phyloP scores from a whole-genome alignment of 2,329 filamentous ascomycete genomes.

The Xylaria polymorpha region DNA sequence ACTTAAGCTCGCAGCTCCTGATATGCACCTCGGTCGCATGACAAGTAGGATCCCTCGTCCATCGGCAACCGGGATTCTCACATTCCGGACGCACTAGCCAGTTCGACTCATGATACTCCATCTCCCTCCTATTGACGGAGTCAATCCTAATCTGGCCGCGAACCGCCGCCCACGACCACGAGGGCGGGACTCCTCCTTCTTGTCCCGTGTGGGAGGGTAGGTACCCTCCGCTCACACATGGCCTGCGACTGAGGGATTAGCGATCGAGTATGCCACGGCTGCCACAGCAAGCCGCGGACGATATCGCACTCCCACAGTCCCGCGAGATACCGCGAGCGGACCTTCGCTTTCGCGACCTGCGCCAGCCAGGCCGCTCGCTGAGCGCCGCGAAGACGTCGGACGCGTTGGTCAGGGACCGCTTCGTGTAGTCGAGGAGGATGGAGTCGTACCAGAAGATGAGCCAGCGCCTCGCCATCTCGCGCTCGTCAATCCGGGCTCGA shows the following conservation, averaged over 20 bases:
- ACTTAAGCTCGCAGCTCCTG: slow-evolving; percentile 38
- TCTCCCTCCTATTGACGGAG: slow-evolving; percentile 12
- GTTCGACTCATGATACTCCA: slow-evolving; percentile 30
- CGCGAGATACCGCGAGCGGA: slow-evolving; percentile 43
- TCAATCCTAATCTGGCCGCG: slow-evolving; percentile 30
- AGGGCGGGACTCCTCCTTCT: slow-evolving; percentile 21
- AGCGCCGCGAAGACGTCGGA: slow-evolving; percentile 42
- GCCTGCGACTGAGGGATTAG: not conserved
- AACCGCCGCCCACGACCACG: slow-evolving; percentile 44
- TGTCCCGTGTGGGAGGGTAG: too few species aligned
- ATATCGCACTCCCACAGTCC: slow-evolving; percentile 45
- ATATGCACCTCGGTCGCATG: slow-evolving; percentile 38
- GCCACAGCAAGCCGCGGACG: slow-evolving; percentile 42
- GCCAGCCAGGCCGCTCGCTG: slow-evolving; percentile 42
- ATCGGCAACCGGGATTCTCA: slow-evolving; percentile 5
- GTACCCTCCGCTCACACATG: slow-evolving; percentile 17
- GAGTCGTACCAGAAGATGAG: slow-evolving; percentile 39
- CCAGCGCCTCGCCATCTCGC: slow-evolving; percentile 1
- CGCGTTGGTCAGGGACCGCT: slow-evolving; percentile 35
- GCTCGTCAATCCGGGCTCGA: too few species aligned
- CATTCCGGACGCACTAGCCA: slow-evolving; percentile 36
- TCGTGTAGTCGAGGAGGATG: slow-evolving; percentile 33
- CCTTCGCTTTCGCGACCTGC: slow-evolving; percentile 30
- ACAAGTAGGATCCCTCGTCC: slow-evolving; percentile 36
- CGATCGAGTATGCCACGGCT: slow-evolving; percentile 13